Percentiles rank a stretch among this genome's conserved stretches.
Conservation (phyloP, 2,329 filamentous ascomycete species). For the Fusarium dimerum region DNA sequence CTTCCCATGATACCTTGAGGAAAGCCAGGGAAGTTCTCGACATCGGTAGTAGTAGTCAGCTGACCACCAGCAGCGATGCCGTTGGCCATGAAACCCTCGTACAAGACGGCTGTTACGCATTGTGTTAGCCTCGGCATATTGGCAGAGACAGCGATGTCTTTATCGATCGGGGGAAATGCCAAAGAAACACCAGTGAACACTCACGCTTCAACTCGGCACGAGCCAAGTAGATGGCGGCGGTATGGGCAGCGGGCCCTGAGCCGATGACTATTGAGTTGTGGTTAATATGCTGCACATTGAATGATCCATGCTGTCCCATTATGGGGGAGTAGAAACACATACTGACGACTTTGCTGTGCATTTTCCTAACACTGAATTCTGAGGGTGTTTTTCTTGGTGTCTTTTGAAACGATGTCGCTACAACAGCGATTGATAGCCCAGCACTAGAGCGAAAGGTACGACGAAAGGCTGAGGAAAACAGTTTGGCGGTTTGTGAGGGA, state of each 20-base stretch:
- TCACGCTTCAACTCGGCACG: slow-evolving; percentile 87
- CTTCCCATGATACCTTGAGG: slow-evolving; percentile 82
- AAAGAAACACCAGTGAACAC: slow-evolving; percentile 25
- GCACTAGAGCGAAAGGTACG: slow-evolving; percentile 75
- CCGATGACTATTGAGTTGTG: slow-evolving; percentile 63
- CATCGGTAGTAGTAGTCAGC: slow-evolving; percentile 95
- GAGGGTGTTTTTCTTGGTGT: slow-evolving; percentile 39
- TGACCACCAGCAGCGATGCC: slow-evolving; percentile 95
- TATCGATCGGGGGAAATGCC: background rate
- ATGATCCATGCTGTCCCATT: background rate
- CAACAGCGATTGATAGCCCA: slow-evolving; percentile 72
- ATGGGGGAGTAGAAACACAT: slow-evolving; percentile 43
- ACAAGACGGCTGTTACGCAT: slow-evolving; percentile 68
- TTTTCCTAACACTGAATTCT: slow-evolving; percentile 56
- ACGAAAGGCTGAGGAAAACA: slow-evolving; percentile 85
- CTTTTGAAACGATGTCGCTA: slow-evolving; percentile 62
- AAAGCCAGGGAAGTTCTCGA: slow-evolving; percentile 98
- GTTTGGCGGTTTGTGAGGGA: slow-evolving; percentile 61
- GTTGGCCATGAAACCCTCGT: slow-evolving; percentile 97
- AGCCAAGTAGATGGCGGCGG: slow-evolving; percentile 92
- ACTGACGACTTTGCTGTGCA: slow-evolving; percentile 94
- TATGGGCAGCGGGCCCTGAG: slow-evolving; percentile 96
- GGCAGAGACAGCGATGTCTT: background rate
- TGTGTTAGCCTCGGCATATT: slow-evolving; percentile 10
- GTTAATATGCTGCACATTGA: slow-evolving; percentile 3